phyloP scores from a whole-genome alignment of 345 rosid genomes.

The Heritiera fomes region DNA sequence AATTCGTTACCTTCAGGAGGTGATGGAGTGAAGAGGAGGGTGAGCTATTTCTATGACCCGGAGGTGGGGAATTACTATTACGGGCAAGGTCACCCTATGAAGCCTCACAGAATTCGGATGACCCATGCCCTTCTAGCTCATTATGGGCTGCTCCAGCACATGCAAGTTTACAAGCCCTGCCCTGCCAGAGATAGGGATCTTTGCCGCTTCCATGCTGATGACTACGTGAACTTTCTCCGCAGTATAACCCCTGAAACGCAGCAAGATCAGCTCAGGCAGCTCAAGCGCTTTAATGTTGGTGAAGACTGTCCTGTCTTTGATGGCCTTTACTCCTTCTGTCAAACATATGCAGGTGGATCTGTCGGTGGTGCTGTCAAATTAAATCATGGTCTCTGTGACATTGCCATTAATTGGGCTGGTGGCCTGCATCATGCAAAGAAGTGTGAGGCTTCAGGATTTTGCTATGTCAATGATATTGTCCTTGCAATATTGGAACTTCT shows the following conservation, averaged over 20 bases:
- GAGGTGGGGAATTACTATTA: slow-evolving; percentile 71
- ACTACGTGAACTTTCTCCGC: slow-evolving; percentile 62
- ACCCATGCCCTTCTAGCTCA: slow-evolving; percentile 55
- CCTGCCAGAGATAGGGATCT: slow-evolving; percentile 74
- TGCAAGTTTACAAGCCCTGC: slow-evolving; percentile 62
- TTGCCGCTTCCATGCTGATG: slow-evolving; percentile 73
- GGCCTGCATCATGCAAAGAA: slow-evolving; percentile 78
- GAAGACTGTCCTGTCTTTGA: slow-evolving; percentile 77
- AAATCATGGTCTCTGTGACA: slow-evolving; percentile 59
- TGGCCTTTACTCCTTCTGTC: slow-evolving; percentile 66
- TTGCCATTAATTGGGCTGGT: slow-evolving; percentile 70
- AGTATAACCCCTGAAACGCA: slow-evolving; percentile 68
- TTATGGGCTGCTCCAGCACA: slow-evolving; percentile 66
- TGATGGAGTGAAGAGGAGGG: slow-evolving; percentile 70
- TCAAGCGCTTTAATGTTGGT: slow-evolving; percentile 70
- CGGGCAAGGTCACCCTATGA: slow-evolving; percentile 67
- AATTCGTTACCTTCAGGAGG: slow-evolving; percentile 58
- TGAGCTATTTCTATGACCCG: slow-evolving; percentile 62
- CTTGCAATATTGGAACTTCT: slow-evolving; percentile 72
- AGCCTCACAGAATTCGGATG: slow-evolving; percentile 69
- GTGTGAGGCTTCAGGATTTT: slow-evolving; percentile 54
- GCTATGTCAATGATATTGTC: slow-evolving; percentile 74
- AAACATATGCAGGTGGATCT: slow-evolving; percentile 72
- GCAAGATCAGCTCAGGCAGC: slow-evolving; percentile 70
- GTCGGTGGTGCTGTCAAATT: slow-evolving; percentile 70